These are phyloP conservation scores for Diospyros kaki DNA, from an alignment of 148 eudicot genomes.

Conservation along the genomic window DNA sequence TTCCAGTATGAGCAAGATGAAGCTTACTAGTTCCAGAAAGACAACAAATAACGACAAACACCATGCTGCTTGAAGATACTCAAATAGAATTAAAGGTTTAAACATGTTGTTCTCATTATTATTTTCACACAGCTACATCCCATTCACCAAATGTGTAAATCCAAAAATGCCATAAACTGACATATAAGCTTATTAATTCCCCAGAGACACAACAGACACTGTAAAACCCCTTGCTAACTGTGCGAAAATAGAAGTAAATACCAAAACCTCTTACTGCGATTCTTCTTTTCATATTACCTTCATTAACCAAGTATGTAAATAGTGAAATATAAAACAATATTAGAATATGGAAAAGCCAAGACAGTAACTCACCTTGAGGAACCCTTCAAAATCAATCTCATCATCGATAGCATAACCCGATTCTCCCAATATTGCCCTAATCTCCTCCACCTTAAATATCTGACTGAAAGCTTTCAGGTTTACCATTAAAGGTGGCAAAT, in stretches of 20 bases:
- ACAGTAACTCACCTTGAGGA: constrained; percentile 54
- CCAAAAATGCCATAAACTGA: too few relatives aligned
- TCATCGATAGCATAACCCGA: constrained; percentile 37
- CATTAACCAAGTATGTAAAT: constrained; percentile 3
- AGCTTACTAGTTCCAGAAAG: not conserved
- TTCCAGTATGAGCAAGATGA: not conserved
- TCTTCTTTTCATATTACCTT: too few relatives aligned
- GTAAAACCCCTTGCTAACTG: too few relatives aligned
- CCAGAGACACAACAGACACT: too few relatives aligned
- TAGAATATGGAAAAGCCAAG: not conserved
- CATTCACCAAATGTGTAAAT: not conserved
- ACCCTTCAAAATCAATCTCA: constrained; percentile 73
- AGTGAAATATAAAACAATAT: not conserved
- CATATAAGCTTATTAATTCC: too few relatives aligned
- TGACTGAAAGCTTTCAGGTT: constrained; percentile 57
- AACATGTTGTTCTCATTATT: not conserved
- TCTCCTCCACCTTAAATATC: constrained; percentile 63
- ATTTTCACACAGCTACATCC: not conserved
- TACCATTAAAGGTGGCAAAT: constrained; percentile 65
- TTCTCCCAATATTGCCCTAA: constrained; percentile 49
- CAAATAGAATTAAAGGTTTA: not conserved
- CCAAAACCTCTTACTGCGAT: too few relatives aligned
- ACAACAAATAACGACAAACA: not conserved
- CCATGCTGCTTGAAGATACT: not conserved
- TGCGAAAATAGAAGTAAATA: too few relatives aligned